Percentiles rank a stretch among this genome's conserved stretches.
Conservation (phyloP, 192 early-diverging fungal species). For the Physocladia obscura region DNA sequence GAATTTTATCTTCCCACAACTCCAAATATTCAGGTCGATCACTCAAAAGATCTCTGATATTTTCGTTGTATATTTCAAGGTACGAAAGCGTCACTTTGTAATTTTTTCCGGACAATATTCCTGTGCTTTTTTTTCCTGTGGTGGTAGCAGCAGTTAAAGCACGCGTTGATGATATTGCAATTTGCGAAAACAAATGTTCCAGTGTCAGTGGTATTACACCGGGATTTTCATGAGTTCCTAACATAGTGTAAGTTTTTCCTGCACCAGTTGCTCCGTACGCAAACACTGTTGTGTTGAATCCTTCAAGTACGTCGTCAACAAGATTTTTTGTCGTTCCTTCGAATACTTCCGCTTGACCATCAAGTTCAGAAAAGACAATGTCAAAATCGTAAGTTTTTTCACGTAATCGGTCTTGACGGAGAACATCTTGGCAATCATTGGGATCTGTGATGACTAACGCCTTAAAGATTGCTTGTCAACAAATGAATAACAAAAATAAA, state of each 20-base stretch:
- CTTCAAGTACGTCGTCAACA: slow-evolving; percentile 68
- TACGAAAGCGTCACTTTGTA: slow-evolving; percentile 48
- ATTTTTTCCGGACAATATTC: background rate
- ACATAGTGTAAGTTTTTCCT: slow-evolving; percentile 87
- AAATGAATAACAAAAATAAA: background rate
- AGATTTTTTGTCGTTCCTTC: slow-evolving; percentile 69
- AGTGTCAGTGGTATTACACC: slow-evolving; percentile 72
- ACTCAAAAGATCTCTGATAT: slow-evolving; percentile 59
- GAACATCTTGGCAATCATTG: slow-evolving; percentile 54
- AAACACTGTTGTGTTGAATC: slow-evolving; percentile 89
- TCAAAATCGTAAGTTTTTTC: slow-evolving; percentile 79
- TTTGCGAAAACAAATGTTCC: slow-evolving; percentile 59
- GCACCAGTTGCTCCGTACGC: slow-evolving; percentile 78
- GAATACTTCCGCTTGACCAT: slow-evolving; percentile 68
- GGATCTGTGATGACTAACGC: slow-evolving; percentile 77
- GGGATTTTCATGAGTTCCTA: slow-evolving; percentile 60
- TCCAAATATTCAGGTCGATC: slow-evolving; percentile 57
- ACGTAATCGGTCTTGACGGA: slow-evolving; percentile 61
- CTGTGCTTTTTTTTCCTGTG: background rate
- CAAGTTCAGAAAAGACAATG: slow-evolving; percentile 69
- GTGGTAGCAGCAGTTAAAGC: background rate
- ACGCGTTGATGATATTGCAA: slow-evolving; percentile 24
- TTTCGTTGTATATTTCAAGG: slow-evolving; percentile 65
- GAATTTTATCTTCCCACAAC: slow-evolving; percentile 67
- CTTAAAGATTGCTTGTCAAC: slow-evolving; percentile 19